phyloP scores from a whole-genome alignment of 768 basidiomycete genomes.

The Lactifluus hygrophoroides region DNA sequence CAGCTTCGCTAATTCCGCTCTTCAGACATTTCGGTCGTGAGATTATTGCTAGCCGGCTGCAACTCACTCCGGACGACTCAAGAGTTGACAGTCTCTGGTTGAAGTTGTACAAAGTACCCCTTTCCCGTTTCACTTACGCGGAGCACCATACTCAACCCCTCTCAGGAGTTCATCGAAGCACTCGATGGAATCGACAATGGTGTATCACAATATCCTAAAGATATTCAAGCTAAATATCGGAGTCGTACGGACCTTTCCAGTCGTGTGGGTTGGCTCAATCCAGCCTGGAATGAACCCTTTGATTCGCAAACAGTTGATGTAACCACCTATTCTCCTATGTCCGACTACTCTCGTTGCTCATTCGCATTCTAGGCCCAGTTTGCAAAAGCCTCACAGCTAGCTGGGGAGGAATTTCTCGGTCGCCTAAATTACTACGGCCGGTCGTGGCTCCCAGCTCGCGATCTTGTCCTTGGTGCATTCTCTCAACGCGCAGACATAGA shows the following conservation, averaged over 20 bases:
- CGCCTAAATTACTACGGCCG: conserved; percentile 76
- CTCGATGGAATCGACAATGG: conserved; percentile 96
- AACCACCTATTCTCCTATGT: conserved; percentile 26
- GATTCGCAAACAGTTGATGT: conserved; percentile 68
- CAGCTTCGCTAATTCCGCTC: background rate
- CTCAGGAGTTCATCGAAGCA: conserved; percentile 85
- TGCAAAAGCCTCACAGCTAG: conserved; percentile 65
- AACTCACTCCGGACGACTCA: conserved; percentile 43
- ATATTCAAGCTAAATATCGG: conserved; percentile 61
- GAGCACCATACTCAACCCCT: conserved; percentile 7
- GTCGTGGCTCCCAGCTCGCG: conserved; percentile 89
- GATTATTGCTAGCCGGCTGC: conserved; percentile 59
- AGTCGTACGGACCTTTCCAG: conserved; percentile 76
- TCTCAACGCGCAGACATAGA: conserved; percentile 51
- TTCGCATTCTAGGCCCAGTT: conserved; percentile 50
- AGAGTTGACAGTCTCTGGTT: conserved; percentile 74
- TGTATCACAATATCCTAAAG: conserved; percentile 66
- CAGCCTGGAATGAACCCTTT: conserved; percentile 81
- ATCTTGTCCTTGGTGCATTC: conserved; percentile 58
- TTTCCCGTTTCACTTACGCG: background rate
- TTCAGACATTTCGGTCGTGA: conserved; percentile 82
- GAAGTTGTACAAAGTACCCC: conserved; percentile 72
- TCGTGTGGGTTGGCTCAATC: conserved; percentile 79
- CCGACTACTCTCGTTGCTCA: background rate
- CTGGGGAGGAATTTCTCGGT: conserved; percentile 78